Evolutionary conservation across 2,329 filamentous ascomycete species (phyloP), one percentile per base, ranked within the genome.

Genomic region (Trichoderma koningii): DNA sequence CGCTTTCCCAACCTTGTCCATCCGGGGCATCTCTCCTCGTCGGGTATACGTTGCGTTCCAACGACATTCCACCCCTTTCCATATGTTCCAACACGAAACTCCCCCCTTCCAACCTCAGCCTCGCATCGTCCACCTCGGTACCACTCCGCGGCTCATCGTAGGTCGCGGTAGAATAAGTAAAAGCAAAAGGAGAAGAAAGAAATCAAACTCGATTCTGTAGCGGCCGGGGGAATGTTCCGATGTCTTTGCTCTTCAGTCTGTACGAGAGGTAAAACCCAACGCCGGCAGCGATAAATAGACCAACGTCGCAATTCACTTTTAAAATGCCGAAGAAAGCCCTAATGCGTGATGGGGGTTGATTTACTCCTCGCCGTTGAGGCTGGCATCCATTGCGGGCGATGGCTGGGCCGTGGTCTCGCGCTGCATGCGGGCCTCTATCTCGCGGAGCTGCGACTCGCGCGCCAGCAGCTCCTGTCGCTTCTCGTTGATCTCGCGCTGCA

Each of bases 401-500:
- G 77, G 74, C 42, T 79, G 75, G 55, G 83, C 81, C 75, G 86
- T 89, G 69, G 88, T 85, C 81, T 96, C 92, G 77, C 93, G 89
- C 76, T 93, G 89, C 94, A 98, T 97, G 76, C 94, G 90, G 69
- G 93, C 94, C 81, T 98, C 94, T 76, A 99, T 97, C 84, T 99
- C 95, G 81, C 95, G 94, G 73, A 99, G 88, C 83, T 99, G 95
- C 75, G 93, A 97, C 83, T 99, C 95, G 79, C 95, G 93, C 70
- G 95, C 95, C 80, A 99, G 79, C 68, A 99, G 86, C 81, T 99
- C 95, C 83, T 99, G 95, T 82, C 95, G 89, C 88, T 99, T 99
- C 87, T 98, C 95, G 82, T 97, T 97, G 84, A 99, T 99, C 82
- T 99, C 95, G 77, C 95, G 92, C 83, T 99, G 95, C 69, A 99